Evolutionary conservation across 352 stramenopile species (phyloP).

Genomic region (Globisporangium recalcitrans): DNA sequence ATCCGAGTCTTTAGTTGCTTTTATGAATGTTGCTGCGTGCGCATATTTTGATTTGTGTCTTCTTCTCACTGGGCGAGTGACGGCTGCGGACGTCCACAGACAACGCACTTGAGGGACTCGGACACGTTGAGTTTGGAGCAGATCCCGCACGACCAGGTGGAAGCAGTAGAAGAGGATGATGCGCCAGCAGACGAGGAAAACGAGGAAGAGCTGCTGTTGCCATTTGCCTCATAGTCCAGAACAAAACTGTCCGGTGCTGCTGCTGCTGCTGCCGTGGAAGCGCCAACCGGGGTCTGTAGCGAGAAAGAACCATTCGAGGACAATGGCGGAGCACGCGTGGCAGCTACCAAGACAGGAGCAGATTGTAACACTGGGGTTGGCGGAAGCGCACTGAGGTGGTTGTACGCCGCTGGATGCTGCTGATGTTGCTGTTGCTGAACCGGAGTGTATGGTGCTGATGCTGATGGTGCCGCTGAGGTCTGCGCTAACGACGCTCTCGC

Average conservation of each 20-base stretch:
- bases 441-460: not conserved
- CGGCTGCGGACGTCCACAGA: constrained; percentile 62
- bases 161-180: not conserved
- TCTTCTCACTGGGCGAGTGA: constrained; percentile 1
- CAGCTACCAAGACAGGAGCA: not conserved
- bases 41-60: not conserved
- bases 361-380: not conserved
- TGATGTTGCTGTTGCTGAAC: not conserved
- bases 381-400: not conserved
- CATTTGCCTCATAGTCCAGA: not conserved
- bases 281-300: not conserved
- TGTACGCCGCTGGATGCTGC: not conserved
- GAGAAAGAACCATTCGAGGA: not conserved
- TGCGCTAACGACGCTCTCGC: not conserved
- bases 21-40: not conserved
- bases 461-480: not conserved
- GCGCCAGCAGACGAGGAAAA: not conserved
- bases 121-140: constrained; percentile 64
- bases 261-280: constrained; percentile 3
- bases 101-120: constrained; percentile 48
- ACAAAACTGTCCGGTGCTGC: not conserved
- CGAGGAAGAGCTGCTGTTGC: not conserved
- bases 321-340: not conserved
- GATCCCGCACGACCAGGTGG: constrained; percentile 59
- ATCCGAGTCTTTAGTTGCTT: not conserved